Conservation (phyloP, 257 asterid species). For the Plantago ovata region DNA sequence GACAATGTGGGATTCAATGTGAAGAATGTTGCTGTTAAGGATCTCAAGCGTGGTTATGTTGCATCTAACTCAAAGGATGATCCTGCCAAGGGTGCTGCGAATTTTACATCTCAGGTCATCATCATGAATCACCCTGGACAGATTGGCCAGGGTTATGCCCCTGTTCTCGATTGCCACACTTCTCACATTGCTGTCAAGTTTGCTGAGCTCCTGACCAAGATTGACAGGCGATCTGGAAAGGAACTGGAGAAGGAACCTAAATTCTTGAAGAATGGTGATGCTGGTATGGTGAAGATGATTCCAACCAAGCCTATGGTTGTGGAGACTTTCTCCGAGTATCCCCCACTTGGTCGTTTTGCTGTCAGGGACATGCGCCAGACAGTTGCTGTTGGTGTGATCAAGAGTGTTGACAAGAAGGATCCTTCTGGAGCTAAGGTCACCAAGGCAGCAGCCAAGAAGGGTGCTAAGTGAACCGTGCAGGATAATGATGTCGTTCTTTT, state of each 20-base stretch:
- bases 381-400: constrained; percentile 42
- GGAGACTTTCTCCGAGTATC: constrained; percentile 34
- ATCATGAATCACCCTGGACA: constrained; percentile 46
- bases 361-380: constrained; percentile 50
- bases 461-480: constrained; percentile 31
- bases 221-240: constrained; percentile 38
- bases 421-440: constrained; percentile 45
- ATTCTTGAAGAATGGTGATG: constrained; percentile 38
- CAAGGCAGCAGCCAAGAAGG: constrained; percentile 48
- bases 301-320: constrained; percentile 44
- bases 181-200: constrained; percentile 41
- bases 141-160: constrained; percentile 39
- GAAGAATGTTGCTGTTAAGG: constrained; percentile 41
- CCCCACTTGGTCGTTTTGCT: constrained; percentile 39
- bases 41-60: constrained; percentile 39
- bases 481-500: background rate
- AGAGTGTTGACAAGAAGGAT: constrained; percentile 41
- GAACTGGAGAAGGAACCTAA: too few relatives aligned
- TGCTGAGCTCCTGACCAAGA: constrained; percentile 35
- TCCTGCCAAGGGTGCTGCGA: constrained; percentile 35
- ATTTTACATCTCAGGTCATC: constrained; percentile 36
- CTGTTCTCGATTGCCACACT: constrained; percentile 41
- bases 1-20: constrained; percentile 40
- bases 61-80: constrained; percentile 42
- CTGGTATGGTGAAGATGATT: constrained; percentile 37